Conservation (phyloP, 2,329 filamentous ascomycete species). For the Trichoderma aggressivum region DNA sequence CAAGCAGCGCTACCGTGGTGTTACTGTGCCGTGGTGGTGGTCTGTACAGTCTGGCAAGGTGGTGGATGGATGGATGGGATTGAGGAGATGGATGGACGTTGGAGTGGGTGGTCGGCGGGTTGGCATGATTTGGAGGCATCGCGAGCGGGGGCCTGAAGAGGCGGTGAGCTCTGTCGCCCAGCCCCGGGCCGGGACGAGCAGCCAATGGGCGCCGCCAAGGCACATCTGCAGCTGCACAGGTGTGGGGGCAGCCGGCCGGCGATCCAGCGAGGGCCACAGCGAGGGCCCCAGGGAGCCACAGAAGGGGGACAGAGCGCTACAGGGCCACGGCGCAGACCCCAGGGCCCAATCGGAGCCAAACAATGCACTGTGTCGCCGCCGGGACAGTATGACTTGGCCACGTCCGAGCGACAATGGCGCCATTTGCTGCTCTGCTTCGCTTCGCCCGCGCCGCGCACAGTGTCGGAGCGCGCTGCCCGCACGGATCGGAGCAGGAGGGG, state of each 20-base stretch:
- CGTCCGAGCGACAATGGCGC: constrained; percentile 7
- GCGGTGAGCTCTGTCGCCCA: constrained; percentile 36
- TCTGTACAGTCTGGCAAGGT: background rate
- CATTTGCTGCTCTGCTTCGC: background rate
- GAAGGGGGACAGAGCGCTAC: constrained; percentile 12
- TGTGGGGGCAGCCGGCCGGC: constrained; percentile 27
- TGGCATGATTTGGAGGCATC: constrained; percentile 21
- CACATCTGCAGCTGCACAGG: constrained; percentile 31
- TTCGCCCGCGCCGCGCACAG: background rate
- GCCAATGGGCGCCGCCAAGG: constrained; percentile 35
- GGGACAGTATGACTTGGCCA: background rate
- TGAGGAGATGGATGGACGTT: constrained; percentile 6
- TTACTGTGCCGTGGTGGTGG: background rate
- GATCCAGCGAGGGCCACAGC: constrained; percentile 25
- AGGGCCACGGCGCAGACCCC: constrained; percentile 2
- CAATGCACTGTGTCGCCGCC: constrained; percentile 11
- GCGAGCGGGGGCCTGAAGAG: constrained; percentile 32
- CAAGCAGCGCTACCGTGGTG: background rate
- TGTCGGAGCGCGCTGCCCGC: background rate
- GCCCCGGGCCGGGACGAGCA: constrained; percentile 32
- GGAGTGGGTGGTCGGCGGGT: constrained; percentile 16
- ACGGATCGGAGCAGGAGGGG: background rate
- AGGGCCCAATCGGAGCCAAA: constrained; percentile 12
- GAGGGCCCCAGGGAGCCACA: constrained; percentile 21
- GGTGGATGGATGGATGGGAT: background rate